These are phyloP conservation scores for Scytalidium sp. DNA, from an alignment of 2,329 filamentous ascomycete species.

Conservation along the genomic window DNA sequence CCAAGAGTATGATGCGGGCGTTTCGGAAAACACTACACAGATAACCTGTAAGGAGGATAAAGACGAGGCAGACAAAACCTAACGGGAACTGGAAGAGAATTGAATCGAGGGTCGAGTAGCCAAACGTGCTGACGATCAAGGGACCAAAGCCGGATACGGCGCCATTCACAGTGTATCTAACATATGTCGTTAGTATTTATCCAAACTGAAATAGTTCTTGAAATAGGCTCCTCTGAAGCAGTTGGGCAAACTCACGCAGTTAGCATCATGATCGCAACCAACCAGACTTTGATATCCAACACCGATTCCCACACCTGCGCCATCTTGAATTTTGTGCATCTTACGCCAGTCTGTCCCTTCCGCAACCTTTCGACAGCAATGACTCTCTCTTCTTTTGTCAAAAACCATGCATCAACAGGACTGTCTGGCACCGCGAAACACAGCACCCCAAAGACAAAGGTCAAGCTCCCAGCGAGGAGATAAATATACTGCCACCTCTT, in stretches of 20 bases:
- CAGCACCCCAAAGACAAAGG: conserved; percentile 60
- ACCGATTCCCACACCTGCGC: conserved; percentile 56
- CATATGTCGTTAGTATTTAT: conserved; percentile 19
- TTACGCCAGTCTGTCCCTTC: conserved; percentile 59
- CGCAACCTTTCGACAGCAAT: conserved; percentile 63
- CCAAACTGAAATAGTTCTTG: neutral
- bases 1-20: conserved; percentile 61
- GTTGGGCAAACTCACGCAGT: conserved; percentile 42
- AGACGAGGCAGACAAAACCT: conserved; percentile 63
- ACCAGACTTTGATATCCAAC: conserved; percentile 59
- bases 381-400: conserved; percentile 58
- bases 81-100: conserved; percentile 76
- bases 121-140: conserved; percentile 69
- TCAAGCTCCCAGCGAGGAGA: conserved; percentile 60
- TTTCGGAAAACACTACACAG: conserved; percentile 58
- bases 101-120: conserved; percentile 58
- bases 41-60: conserved; percentile 65
- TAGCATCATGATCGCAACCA: conserved; percentile 66
- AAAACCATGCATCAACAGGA: conserved; percentile 66
- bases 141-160: conserved; percentile 70
- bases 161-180: conserved; percentile 63
- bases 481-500: conserved; percentile 71
- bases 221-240: neutral
- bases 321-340: conserved; percentile 58
- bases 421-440: conserved; percentile 67